Percentiles rank a stretch among this genome's conserved stretches.
Conservation (phyloP, 306 rosid genomes). For the Cucurbita ficifolia region DNA sequence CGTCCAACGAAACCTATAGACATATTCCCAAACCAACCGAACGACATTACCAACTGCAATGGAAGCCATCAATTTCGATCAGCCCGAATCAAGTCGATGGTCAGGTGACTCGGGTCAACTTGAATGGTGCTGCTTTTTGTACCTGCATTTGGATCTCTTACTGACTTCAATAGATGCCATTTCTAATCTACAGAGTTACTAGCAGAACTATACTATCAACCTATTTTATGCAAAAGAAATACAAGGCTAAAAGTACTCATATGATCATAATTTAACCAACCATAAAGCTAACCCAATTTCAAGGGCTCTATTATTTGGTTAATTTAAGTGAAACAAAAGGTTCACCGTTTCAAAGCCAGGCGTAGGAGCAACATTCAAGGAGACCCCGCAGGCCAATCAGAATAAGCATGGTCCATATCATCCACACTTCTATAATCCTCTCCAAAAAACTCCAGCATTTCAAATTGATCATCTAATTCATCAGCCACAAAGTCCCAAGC, state of each 20-base stretch:
- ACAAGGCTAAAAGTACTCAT: background rate
- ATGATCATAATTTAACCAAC: background rate
- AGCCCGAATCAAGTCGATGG: no score
- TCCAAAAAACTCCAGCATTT: background rate
- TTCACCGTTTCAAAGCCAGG: background rate
- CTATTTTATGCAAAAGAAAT: background rate
- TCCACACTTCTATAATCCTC: constrained; percentile 1
- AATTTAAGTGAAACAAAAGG: background rate
- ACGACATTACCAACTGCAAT: no score
- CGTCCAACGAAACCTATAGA: no score
- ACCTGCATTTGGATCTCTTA: no score
- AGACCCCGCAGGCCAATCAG: background rate
- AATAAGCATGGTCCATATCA: background rate
- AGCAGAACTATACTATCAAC: background rate
- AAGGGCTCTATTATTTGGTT: background rate
- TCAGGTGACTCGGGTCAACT: no score
- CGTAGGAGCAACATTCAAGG: background rate
- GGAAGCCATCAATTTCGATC: no score
- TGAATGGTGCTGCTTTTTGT: no score
- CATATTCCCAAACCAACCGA: no score
- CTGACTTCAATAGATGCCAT: no score
- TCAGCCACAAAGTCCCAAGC: constrained; percentile 66
- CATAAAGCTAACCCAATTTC: background rate
- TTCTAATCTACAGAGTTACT: background rate
- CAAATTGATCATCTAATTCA: constrained; percentile 29